Evolutionary conservation across 2,329 filamentous ascomycete species (phyloP).

Genomic region (Lasiodiplodia hormozganensis): DNA sequence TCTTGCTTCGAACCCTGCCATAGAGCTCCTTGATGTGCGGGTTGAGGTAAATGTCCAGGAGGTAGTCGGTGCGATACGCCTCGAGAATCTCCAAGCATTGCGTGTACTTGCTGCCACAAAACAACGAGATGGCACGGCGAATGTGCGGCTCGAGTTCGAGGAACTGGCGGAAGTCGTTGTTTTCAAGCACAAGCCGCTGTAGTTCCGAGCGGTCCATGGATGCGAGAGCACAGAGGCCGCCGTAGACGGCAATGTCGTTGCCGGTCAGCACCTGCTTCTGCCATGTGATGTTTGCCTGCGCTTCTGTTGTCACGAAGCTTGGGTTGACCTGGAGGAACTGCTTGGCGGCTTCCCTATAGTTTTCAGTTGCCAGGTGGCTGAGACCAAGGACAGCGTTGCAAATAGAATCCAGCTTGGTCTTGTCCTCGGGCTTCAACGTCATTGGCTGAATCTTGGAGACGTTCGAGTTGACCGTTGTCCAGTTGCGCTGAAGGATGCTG

Average conservation of each 20-base stretch:
- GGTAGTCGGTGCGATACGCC: conserved; percentile 80
- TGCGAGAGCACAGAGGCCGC: conserved; percentile 86
- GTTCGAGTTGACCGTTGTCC: conserved; percentile 70
- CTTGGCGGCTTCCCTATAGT: conserved; percentile 72
- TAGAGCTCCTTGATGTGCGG: conserved; percentile 76
- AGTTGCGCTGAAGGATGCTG: conserved; percentile 78
- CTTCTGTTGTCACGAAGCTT: conserved; percentile 48
- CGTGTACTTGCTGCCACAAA: conserved; percentile 89
- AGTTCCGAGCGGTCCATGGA: conserved; percentile 84
- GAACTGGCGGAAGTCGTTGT: conserved; percentile 83
- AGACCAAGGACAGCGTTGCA: conserved; percentile 68
- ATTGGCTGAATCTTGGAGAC: conserved; percentile 63
- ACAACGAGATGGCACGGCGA: conserved; percentile 86
- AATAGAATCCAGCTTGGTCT: conserved; percentile 67
- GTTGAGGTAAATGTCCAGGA: conserved; percentile 87
- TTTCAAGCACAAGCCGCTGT: conserved; percentile 79
- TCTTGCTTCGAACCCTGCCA: conserved; percentile 80
- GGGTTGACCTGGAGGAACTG: conserved; percentile 72
- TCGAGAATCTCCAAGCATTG: conserved; percentile 83
- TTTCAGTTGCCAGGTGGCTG: conserved; percentile 62
- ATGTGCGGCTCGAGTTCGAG: conserved; percentile 94
- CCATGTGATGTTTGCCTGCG: conserved; percentile 57
- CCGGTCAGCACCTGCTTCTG: conserved; percentile 77
- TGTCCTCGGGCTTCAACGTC: conserved; percentile 63
- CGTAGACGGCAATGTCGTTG: conserved; percentile 92